phyloP scores from a whole-genome alignment of 441 rosid species.

The Pelargonium cotyledonis region DNA sequence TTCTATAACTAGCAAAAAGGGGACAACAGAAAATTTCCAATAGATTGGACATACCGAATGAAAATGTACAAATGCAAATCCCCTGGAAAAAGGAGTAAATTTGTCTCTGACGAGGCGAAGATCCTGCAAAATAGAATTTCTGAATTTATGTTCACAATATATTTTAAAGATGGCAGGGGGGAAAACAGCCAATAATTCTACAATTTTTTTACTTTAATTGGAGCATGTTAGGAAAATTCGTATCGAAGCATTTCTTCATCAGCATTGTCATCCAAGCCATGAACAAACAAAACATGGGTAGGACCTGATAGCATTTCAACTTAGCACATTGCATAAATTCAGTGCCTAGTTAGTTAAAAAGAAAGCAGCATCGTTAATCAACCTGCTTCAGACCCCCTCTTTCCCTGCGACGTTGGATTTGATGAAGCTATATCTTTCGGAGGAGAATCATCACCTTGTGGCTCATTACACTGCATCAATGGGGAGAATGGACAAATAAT shows the following conservation, averaged over 20 bases:
- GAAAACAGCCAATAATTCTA: not conserved
- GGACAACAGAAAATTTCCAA: not conserved
- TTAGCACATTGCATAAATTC: conserved; percentile 19
- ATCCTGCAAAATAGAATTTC: conserved; percentile 53
- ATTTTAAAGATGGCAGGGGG: too few relatives aligned
- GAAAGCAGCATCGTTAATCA: conserved; percentile 24
- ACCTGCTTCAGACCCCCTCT: conserved; percentile 82
- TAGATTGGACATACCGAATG: conserved; percentile 57
- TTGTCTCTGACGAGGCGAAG: conserved; percentile 97
- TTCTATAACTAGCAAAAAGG: too few relatives aligned
- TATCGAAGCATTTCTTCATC: conserved; percentile 96
- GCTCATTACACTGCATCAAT: conserved; percentile 74
- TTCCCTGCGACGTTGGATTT: conserved; percentile 46
- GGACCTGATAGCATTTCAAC: conserved; percentile 54
- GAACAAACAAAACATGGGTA: conserved; percentile 92
- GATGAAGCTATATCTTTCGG: conserved; percentile 69
- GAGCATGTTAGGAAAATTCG: conserved; percentile 97
- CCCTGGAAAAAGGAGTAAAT: conserved; percentile 95
- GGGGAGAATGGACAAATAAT: conserved; percentile 12
- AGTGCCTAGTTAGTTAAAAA: conserved; percentile 16
- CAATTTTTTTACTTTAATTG: conserved; percentile 61
- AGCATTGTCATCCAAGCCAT: conserved; percentile 96
- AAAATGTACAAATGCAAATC: conserved; percentile 93
- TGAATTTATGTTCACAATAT: not conserved
- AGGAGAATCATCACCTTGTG: conserved; percentile 88